A percentile compares a stretch with the other conserved stretches of the same genome.
Conservation (phyloP, 202 grass and related monocot species). For the Carex sylvatica region DNA sequence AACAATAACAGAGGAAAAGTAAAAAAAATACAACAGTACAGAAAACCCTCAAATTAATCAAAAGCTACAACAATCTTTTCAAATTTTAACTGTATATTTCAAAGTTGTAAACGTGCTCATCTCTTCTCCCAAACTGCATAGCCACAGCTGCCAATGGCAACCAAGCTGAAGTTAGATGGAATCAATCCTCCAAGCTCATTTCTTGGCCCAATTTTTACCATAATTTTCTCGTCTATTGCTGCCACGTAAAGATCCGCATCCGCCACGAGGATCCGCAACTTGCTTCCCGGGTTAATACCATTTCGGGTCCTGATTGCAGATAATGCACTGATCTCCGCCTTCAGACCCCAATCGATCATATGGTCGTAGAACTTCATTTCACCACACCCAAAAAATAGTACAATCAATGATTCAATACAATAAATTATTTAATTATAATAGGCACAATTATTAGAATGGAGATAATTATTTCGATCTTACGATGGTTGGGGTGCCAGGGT, state of each 20-base stretch:
- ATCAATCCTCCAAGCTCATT: constrained; percentile 35
- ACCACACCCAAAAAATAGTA: too few species aligned
- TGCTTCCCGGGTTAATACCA: constrained; percentile 43
- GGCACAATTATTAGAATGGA: neutral
- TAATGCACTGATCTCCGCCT: constrained; percentile 47
- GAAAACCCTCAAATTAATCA: neutral
- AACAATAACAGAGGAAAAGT: neutral
- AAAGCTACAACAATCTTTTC: neutral
- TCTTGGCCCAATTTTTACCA: constrained; percentile 55
- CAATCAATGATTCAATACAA: neutral
- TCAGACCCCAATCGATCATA: constrained; percentile 33
- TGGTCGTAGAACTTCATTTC: constrained; percentile 36
- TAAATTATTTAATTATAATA: neutral
- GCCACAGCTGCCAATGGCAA: constrained; percentile 37
- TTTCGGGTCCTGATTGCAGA: constrained; percentile 53
- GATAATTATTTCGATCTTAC: constrained; percentile 18
- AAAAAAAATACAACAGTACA: neutral
- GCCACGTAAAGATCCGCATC: constrained; percentile 78
- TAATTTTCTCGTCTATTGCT: constrained; percentile 62
- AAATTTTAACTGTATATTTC: neutral
- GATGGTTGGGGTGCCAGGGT: constrained; percentile 37
- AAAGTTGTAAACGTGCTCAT: neutral
- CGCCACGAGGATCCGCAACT: constrained; percentile 55
- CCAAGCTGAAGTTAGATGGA: constrained; percentile 41
- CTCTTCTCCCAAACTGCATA: constrained; percentile 70